Conservation (phyloP, 2,329 filamentous ascomycete species). For the Xylaria sp. region DNA sequence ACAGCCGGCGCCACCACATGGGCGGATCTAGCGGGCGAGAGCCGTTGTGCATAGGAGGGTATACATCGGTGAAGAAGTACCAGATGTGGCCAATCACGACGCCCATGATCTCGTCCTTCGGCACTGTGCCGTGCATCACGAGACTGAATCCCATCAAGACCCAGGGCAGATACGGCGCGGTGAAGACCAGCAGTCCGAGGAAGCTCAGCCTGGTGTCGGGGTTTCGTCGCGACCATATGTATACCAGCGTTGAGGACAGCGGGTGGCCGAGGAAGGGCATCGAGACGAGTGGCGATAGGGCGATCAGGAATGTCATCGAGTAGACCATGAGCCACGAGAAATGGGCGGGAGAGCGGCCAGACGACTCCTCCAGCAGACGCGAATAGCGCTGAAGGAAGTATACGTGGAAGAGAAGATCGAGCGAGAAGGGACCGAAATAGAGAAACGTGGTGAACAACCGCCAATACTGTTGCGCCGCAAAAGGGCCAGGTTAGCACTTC, state of each 20-base stretch:
- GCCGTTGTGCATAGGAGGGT: slow-evolving; percentile 86
- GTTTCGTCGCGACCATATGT: slow-evolving; percentile 97
- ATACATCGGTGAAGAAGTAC: slow-evolving; percentile 98
- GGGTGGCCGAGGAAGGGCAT: slow-evolving; percentile 96
- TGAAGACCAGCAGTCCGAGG: slow-evolving; percentile 86
- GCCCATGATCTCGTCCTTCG: slow-evolving; percentile 95
- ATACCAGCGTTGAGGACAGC: slow-evolving; percentile 89
- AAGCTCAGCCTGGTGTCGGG: slow-evolving; percentile 90
- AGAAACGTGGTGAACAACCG: slow-evolving; percentile 94
- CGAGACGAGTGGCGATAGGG: slow-evolving; percentile 83
- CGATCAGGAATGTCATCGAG: slow-evolving; percentile 77
- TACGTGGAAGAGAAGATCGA: slow-evolving; percentile 95
- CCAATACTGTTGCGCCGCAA: slow-evolving; percentile 74
- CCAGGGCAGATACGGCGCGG: slow-evolving; percentile 94
- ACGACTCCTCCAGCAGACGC: slow-evolving; percentile 90
- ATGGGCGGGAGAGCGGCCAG: slow-evolving; percentile 87
- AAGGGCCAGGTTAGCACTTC: slow-evolving; percentile 23
- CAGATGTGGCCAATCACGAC: slow-evolving; percentile 94
- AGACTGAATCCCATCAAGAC: slow-evolving; percentile 92
- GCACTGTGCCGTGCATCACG: slow-evolving; percentile 85
- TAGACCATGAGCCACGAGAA: slow-evolving; percentile 96
- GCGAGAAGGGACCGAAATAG: slow-evolving; percentile 92
- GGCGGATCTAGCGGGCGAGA: slow-evolving; percentile 88
- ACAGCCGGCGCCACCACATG: slow-evolving; percentile 85
- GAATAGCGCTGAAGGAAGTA: slow-evolving; percentile 98